Percentiles rank a stretch among this genome's conserved stretches.
Conservation (phyloP, 2,329 filamentous ascomycete genomes). For the Apiospora arundinis region DNA sequence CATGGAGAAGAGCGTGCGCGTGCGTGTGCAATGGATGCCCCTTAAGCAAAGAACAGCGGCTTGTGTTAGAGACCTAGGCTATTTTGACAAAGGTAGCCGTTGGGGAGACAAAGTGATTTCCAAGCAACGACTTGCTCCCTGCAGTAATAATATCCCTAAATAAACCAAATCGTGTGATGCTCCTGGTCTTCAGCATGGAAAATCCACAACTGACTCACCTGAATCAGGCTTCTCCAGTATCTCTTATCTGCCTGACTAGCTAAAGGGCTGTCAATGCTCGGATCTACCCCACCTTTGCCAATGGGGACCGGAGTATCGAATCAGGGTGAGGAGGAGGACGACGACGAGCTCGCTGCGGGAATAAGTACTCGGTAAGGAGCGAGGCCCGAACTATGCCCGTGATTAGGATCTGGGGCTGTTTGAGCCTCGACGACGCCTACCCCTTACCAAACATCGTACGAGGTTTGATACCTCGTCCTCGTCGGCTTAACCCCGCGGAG, state of each 20-base stretch:
- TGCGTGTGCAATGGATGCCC: too few species aligned
- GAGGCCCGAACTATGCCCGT: background rate
- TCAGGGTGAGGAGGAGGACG: background rate
- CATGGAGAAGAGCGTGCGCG: background rate
- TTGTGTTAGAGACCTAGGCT: background rate
- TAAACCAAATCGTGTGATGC: background rate
- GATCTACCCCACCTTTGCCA: background rate
- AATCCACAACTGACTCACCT: background rate
- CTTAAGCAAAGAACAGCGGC: too few species aligned
- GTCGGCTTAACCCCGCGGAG: background rate
- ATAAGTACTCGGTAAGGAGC: background rate
- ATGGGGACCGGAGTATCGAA: background rate
- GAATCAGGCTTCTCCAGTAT: background rate
- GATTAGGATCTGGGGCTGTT: background rate
- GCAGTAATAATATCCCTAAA: background rate
- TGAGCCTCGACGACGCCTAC: background rate
- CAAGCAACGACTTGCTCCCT: background rate
- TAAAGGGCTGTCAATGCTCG: background rate
- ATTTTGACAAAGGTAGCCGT: background rate
- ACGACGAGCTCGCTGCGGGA: background rate
- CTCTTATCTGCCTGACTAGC: background rate
- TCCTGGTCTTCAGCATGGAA: background rate
- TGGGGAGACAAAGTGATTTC: background rate
- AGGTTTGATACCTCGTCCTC: background rate
- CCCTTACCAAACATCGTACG: background rate